Evolutionary conservation across 495 filamentous ascomycete species (phyloP).

Genomic region (Gamarada debralockiae): DNA sequence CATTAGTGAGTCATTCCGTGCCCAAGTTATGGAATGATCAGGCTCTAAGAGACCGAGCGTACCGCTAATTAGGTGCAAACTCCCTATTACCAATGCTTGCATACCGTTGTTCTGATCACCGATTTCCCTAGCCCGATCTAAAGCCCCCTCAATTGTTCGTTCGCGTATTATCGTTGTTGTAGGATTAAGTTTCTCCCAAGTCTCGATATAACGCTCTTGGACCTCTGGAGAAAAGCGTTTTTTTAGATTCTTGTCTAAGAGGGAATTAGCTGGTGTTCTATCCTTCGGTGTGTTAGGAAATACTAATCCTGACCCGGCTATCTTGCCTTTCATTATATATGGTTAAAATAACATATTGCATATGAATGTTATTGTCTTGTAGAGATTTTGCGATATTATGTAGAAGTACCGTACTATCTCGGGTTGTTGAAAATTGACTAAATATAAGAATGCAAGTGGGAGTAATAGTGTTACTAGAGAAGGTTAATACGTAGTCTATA

Average conservation of each 20-base stretch:
- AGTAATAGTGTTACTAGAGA: conserved; percentile 1
- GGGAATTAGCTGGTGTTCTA: background rate
- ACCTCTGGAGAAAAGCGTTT: background rate
- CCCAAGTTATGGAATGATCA: background rate
- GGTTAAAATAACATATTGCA: conserved; percentile 20
- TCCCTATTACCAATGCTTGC: conserved; percentile 42
- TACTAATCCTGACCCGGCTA: conserved; percentile 24
- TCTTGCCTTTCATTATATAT: conserved; percentile 31
- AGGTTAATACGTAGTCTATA: conserved; percentile 4
- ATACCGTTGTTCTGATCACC: conserved; percentile 24
- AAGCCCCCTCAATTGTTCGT: conserved; percentile 31
- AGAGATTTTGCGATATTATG: conserved; percentile 2
- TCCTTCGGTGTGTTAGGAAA: background rate
- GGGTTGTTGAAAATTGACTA: conserved; percentile 5
- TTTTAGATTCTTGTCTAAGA: conserved; percentile 4
- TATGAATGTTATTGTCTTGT: background rate
- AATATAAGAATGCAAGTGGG: conserved; percentile 24
- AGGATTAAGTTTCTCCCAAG: conserved; percentile 20
- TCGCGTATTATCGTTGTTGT: conserved; percentile 22
- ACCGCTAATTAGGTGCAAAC: conserved; percentile 37
- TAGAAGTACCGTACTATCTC: conserved; percentile 14
- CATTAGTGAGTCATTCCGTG: background rate
- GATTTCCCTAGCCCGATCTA: conserved; percentile 27
- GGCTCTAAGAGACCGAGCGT: conserved; percentile 6
- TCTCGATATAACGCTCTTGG: conserved; percentile 12